Conservation (phyloP, 2,329 filamentous ascomycete genomes). For the Trichoderma sp. region DNA sequence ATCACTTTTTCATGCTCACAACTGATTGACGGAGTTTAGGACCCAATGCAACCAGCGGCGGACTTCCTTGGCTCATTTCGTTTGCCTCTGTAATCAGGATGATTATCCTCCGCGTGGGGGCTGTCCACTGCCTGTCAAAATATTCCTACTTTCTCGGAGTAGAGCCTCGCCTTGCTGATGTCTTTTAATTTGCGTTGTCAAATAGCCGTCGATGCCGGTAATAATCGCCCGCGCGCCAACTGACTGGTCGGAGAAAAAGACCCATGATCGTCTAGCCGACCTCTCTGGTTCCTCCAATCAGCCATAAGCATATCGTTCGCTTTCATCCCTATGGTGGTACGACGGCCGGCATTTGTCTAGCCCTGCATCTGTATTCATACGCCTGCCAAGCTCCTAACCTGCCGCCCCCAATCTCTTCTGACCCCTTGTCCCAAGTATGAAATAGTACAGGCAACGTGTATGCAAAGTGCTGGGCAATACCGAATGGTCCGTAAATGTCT, state of each 20-base stretch:
- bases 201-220: background rate
- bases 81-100: background rate
- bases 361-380: background rate
- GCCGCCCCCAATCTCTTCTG: background rate
- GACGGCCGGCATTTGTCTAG: background rate
- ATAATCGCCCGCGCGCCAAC: background rate
- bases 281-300: background rate
- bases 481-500: background rate
- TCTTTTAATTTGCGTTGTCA: background rate
- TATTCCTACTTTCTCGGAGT: background rate
- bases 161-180: background rate
- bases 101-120: slow-evolving; percentile 9
- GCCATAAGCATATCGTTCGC: background rate
- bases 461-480: background rate
- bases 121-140: background rate
- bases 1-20: background rate
- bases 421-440: background rate
- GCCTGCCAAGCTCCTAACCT: background rate
- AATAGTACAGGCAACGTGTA: background rate
- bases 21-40: background rate
- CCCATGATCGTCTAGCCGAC: background rate
- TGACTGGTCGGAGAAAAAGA: slow-evolving; percentile 1
- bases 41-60: background rate
- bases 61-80: background rate
- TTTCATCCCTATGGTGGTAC: background rate